Conservation (phyloP, 2,329 filamentous ascomycete genomes). For the Cercospora sp. region DNA sequence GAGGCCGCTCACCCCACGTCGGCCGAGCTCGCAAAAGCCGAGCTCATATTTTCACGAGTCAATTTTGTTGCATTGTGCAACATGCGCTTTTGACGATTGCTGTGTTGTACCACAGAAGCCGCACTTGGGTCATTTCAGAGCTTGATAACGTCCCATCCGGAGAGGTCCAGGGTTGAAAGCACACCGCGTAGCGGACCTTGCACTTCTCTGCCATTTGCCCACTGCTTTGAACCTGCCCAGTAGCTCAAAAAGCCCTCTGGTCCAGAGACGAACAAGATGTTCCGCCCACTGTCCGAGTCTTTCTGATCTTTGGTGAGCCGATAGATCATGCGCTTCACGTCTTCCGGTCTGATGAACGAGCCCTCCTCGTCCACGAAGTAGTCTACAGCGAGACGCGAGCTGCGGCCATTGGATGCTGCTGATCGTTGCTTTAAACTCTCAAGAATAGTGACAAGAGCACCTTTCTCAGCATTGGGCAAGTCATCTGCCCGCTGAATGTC, state of each 20-base stretch:
- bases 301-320: slow-evolving; percentile 30
- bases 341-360: slow-evolving; percentile 56
- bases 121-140: slow-evolving; percentile 43
- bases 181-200: slow-evolving; percentile 75
- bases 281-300: slow-evolving; percentile 43
- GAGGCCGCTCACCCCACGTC: slow-evolving; percentile 5
- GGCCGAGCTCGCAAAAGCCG: background rate
- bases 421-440: slow-evolving; percentile 55
- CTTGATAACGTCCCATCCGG: slow-evolving; percentile 61
- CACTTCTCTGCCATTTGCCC: slow-evolving; percentile 68
- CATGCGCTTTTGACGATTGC: background rate
- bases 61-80: background rate
- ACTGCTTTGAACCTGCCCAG: slow-evolving; percentile 77
- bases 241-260: slow-evolving; percentile 85
- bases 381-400: slow-evolving; percentile 58
- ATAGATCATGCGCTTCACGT: slow-evolving; percentile 38
- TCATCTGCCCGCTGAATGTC: background rate
- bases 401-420: slow-evolving; percentile 1
- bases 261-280: slow-evolving; percentile 81
- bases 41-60: background rate
- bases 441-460: slow-evolving; percentile 62
- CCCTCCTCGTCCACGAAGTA: slow-evolving; percentile 84
- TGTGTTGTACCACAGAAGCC: background rate
- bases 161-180: slow-evolving; percentile 59
- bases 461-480: slow-evolving; percentile 36